phyloP scores from a whole-genome alignment of 2,329 filamentous ascomycete genomes.

The Diaporthe velutina region DNA sequence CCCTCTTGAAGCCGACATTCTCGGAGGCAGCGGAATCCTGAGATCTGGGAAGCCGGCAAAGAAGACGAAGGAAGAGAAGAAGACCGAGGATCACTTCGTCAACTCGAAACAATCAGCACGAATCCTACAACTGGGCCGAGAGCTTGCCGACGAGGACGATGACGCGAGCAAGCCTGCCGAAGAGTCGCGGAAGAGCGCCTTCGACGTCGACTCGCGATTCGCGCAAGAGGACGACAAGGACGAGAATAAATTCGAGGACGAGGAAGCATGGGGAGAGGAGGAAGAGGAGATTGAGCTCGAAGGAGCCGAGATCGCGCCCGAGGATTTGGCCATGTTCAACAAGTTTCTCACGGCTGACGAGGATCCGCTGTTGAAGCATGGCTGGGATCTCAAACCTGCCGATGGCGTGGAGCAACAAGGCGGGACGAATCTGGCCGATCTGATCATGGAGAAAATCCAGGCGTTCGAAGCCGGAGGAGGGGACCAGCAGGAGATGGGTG shows the following conservation, averaged over 20 bases:
- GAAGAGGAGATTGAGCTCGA: conserved; percentile 73
- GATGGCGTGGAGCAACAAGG: conserved; percentile 58
- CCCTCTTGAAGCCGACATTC: conserved; percentile 89
- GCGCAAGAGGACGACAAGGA: conserved; percentile 66
- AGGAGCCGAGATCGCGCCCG: conserved; percentile 85
- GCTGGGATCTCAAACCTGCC: conserved; percentile 60
- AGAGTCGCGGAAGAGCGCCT: conserved; percentile 70
- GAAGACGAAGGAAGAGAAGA: conserved; percentile 77
- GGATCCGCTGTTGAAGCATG: conserved; percentile 79
- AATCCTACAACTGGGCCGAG: conserved; percentile 90
- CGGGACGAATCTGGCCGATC: conserved; percentile 86
- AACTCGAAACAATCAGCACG: conserved; percentile 90
- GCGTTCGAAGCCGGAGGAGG: conserved; percentile 79
- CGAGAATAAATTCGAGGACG: conserved; percentile 64
- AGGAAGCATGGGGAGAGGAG: conserved; percentile 83
- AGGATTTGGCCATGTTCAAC: conserved; percentile 90
- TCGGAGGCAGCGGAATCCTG: conserved; percentile 73
- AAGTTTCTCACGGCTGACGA: conserved; percentile 85
- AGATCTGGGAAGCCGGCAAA: conserved; percentile 55
- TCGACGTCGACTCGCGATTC: conserved; percentile 84
- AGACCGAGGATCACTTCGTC: conserved; percentile 76
- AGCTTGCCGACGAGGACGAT: conserved; percentile 85
- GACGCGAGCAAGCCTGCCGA: conserved; percentile 58
- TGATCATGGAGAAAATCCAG: conserved; percentile 95
- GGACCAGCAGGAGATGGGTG: conserved; percentile 62